Percentiles rank a stretch among this genome's conserved stretches.
Evolutionary conservation across 75 land plant genomes (phyloP).

Genomic region (Selaginella moellendorffii): DNA sequence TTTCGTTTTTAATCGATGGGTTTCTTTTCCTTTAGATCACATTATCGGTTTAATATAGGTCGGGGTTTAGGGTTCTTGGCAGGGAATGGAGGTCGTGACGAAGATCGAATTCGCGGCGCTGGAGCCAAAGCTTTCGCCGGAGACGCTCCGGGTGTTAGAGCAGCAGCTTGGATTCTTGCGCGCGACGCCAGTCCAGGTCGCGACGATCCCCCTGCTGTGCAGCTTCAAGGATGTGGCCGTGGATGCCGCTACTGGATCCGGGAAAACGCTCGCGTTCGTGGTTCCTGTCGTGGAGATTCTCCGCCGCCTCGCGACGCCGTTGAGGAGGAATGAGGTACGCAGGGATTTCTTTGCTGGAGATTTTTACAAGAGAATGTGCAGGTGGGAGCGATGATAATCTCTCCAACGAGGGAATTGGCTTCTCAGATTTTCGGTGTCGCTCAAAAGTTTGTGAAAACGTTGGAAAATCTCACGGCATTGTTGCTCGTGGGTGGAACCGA

Average conservation of each 20-base stretch:
- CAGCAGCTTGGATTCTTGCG: slow-evolving; percentile 45
- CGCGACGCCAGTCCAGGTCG: slow-evolving; percentile 95
- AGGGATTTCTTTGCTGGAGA: no score
- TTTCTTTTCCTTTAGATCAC: no score
- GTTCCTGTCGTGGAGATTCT: slow-evolving; percentile 86
- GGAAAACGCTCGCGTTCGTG: slow-evolving; percentile 89
- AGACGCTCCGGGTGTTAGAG: slow-evolving; percentile 44
- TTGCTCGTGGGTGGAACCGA: slow-evolving; percentile 89
- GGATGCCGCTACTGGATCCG: slow-evolving; percentile 99
- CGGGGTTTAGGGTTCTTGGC: background rate
- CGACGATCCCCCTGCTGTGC: slow-evolving; percentile 73
- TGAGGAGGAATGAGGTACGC: slow-evolving; percentile 56
- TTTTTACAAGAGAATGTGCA: no score
- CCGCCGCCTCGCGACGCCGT: slow-evolving; percentile 41
- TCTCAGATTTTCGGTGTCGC: slow-evolving; percentile 82
- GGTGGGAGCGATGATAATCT: slow-evolving; percentile 74
- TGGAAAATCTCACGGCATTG: slow-evolving; percentile 43
- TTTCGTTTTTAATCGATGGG: no score
- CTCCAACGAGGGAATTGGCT: slow-evolving; percentile 93
- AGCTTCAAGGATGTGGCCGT: slow-evolving; percentile 87
- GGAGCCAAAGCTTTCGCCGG: slow-evolving; percentile 49
- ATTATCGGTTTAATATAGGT: no score
- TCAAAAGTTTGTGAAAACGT: slow-evolving; percentile 53
- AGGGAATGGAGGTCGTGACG: background rate
- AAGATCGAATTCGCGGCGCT: slow-evolving; percentile 38